phyloP scores from a whole-genome alignment of 345 rosid species.

The Rhodamnia argentea region DNA sequence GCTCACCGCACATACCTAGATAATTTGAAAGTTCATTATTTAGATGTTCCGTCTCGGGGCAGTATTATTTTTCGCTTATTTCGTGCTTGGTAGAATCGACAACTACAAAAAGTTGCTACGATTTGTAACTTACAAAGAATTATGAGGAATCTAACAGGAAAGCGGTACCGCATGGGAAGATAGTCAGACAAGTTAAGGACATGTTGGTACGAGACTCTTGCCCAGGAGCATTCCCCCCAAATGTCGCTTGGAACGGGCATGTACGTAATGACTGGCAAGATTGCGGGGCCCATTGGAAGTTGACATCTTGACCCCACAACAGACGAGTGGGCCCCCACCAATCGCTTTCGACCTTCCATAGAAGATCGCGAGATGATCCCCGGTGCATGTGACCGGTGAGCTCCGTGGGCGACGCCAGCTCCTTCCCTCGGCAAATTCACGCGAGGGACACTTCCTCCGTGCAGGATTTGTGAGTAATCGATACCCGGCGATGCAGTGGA shows the following conservation, averaged over 20 bases:
- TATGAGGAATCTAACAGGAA: not conserved
- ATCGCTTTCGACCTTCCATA: too few relatives aligned
- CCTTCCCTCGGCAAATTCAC: too few relatives aligned
- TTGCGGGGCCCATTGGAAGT: too few relatives aligned
- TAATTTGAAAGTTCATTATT: not conserved
- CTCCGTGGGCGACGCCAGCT: too few relatives aligned
- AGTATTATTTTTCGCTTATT: not conserved
- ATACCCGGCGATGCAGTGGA: too few relatives aligned
- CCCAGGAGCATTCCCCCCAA: not conserved
- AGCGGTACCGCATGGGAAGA: not conserved
- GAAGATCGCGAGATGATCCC: too few relatives aligned
- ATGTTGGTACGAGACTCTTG: not conserved
- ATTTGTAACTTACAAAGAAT: not conserved
- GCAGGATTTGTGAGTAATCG: too few relatives aligned
- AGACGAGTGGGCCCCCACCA: not conserved
- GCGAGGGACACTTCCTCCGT: too few relatives aligned
- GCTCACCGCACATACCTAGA: not conserved
- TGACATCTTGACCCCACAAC: not conserved
- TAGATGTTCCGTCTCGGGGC: not conserved
- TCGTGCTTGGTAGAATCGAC: not conserved
- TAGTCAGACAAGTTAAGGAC: not conserved
- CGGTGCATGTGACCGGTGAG: too few relatives aligned
- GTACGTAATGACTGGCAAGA: accelerated
- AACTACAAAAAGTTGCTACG: not conserved
- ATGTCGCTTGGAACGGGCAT: not conserved